These are phyloP conservation scores for Colletotrichum caudatum DNA, from an alignment of 2,329 filamentous ascomycete genomes.

Conservation along the genomic window DNA sequence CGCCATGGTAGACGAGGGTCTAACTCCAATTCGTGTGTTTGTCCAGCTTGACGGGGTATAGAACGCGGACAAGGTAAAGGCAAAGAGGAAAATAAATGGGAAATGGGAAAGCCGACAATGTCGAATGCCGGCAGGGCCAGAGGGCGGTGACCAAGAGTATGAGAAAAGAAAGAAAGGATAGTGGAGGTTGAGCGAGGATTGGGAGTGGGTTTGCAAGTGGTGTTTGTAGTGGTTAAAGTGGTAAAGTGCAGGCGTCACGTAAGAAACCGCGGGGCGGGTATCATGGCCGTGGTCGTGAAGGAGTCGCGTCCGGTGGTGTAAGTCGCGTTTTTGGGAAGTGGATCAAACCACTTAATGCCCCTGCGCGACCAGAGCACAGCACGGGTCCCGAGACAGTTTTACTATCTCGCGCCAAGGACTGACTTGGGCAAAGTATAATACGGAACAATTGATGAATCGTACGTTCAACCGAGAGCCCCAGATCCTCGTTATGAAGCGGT, in stretches of 20 bases:
- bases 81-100: neutral
- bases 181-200: constrained; percentile 30
- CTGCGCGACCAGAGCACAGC: constrained; percentile 25
- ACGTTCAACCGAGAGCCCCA: neutral
- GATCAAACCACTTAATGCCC: constrained; percentile 40
- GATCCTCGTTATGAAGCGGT: neutral
- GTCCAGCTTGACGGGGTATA: constrained; percentile 23
- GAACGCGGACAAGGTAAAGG: neutral
- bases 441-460: neutral
- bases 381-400: constrained; percentile 17
- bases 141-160: constrained; percentile 27
- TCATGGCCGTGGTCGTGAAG: constrained; percentile 41
- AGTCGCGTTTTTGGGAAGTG: constrained; percentile 42
- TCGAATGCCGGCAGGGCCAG: constrained; percentile 13
- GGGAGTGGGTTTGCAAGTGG: constrained; percentile 33
- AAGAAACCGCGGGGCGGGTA: constrained; percentile 42
- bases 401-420: constrained; percentile 2
- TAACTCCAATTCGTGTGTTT: constrained; percentile 21
- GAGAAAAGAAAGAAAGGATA: constrained; percentile 30
- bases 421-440: neutral
- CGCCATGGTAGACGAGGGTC: constrained; percentile 51
- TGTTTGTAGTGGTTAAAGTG: constrained; percentile 40
- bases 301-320: constrained; percentile 40
- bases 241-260: constrained; percentile 41
- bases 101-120: constrained; percentile 18